Evolutionary conservation across 768 basidiomycete genomes (phyloP), one percentile per base, ranked within the genome.

Genomic region (Lactarius evosmus): DNA sequence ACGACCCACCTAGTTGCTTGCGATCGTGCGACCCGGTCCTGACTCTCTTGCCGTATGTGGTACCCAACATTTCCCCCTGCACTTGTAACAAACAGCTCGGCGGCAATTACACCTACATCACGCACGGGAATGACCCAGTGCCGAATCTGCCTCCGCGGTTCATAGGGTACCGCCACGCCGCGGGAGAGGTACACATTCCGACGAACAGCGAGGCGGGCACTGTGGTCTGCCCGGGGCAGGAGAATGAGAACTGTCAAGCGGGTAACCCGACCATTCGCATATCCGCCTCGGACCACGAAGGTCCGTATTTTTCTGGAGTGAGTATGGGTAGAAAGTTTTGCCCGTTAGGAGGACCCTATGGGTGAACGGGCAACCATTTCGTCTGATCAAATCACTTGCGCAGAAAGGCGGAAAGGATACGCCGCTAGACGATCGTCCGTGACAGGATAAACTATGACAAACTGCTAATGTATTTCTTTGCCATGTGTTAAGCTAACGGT

Each of bases 151-250:
- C 78, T 2, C 77, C 77, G 2, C 72, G 69, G 52, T 76, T 77
- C 69, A 63, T 82, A 66, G 73, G 70, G 11, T 80, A 78, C 72
- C 75, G 73, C 46, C 82, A 83, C 66, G 74, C 80, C 3, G 75
- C 75, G 22, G 80, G 82, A 6, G 83, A 84, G 69, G 73, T 80
- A 11, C 70, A 81, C 70, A 78, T 84, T 66, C 55, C 55, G 17
- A 36, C 17, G 32, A 72, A 72, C 6, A 60, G 69, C n/a, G 75
- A 75, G 3, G 69, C 72, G 57, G 69, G 71, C 36, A 70, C 76
- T 14, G 68, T 77, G 16, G 59, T 66, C 0, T 79, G 78, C 66
- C 72, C 71, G 1, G 79, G 78, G 12, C 77, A 80, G 66, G 78
- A 79, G 70, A 78, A 80, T 63, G 56, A 53, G 51, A 46, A 61